A percentile compares a stretch with the other conserved stretches of the same genome.
These are phyloP conservation scores for Rugosomyces carneus DNA, from an alignment of 1,284 basidiomycete species.

Conservation along the genomic window DNA sequence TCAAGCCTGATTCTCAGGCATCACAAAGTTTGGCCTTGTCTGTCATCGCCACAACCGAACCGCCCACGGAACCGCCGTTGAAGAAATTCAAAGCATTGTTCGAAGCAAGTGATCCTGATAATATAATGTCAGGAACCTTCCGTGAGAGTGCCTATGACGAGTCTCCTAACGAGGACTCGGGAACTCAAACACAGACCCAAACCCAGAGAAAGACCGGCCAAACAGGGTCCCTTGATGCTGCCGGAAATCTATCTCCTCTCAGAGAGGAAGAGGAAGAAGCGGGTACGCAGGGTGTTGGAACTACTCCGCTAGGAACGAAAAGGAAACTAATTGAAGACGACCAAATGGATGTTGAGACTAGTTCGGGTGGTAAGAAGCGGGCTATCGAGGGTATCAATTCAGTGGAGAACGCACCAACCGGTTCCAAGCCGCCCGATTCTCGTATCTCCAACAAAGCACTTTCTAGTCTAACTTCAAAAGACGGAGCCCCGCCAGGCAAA, in stretches of 20 bases:
- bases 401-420: conserved; percentile 18
- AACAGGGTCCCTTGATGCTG: conserved; percentile 8
- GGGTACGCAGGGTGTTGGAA: conserved; percentile 18
- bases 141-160: conserved; percentile 13
- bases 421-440: conserved; percentile 15
- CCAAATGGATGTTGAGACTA: conserved; percentile 26
- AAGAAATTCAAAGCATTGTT: conserved; percentile 70
- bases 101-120: conserved; percentile 56
- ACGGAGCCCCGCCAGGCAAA: conserved; percentile 40
- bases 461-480: conserved; percentile 14
- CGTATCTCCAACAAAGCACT: conserved; percentile 18
- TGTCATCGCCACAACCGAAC: conserved; percentile 16
- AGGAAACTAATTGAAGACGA: conserved; percentile 32
- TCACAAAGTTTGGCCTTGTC: conserved; percentile 12
- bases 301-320: conserved; percentile 25
- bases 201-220: conserved; percentile 20
- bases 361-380: conserved; percentile 30
- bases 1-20: conserved; percentile 18
- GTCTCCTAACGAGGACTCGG: conserved; percentile 15
- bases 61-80: conserved; percentile 43
- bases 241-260: conserved; percentile 31
- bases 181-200: conserved; percentile 34
- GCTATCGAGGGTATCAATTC: conserved; percentile 32
- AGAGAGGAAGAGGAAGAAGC: conserved; percentile 57
- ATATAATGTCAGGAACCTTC: conserved; percentile 22